phyloP scores from a whole-genome alignment of 306 rosid genomes.

The apple (Malus domestica) region DNA sequence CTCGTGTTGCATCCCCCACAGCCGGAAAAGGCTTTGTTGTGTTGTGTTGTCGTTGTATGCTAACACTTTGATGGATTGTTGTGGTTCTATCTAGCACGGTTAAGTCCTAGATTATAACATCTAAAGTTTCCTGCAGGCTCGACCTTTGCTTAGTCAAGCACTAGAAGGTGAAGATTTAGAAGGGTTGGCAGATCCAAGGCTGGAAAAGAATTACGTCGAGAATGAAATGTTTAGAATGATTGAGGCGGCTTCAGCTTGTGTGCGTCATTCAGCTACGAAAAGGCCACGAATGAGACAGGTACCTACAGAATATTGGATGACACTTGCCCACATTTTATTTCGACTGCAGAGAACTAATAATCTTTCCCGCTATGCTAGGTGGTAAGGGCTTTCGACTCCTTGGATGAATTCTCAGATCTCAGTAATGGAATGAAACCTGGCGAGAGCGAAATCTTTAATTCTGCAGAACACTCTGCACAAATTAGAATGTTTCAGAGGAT shows the following conservation, averaged over 20 bases:
- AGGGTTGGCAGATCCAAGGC: constrained; percentile 60
- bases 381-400: constrained; percentile 79
- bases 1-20: no score
- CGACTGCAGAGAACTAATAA: not conserved
- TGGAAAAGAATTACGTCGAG: constrained; percentile 49
- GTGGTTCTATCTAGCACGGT: no score
- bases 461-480: constrained; percentile 69
- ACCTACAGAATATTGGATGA: not conserved
- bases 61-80: not conserved
- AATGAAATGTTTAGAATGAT: constrained; percentile 80
- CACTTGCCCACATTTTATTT: not conserved
- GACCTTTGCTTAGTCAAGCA: constrained; percentile 61
- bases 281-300: constrained; percentile 94
- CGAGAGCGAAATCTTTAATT: constrained; percentile 63
- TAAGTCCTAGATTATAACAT: not conserved
- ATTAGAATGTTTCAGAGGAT: constrained; percentile 76
- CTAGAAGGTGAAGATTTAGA: constrained; percentile 54
- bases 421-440: constrained; percentile 88
- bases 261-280: constrained; percentile 73
- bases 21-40: not conserved
- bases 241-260: constrained; percentile 91
- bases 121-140: constrained; percentile 55
- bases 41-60: not conserved
- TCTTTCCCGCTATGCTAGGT: constrained; percentile 35
- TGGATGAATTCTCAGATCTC: constrained; percentile 67